These are phyloP conservation scores for Sutorius australiensis DNA, from an alignment of 768 basidiomycete species.

Conservation along the genomic window DNA sequence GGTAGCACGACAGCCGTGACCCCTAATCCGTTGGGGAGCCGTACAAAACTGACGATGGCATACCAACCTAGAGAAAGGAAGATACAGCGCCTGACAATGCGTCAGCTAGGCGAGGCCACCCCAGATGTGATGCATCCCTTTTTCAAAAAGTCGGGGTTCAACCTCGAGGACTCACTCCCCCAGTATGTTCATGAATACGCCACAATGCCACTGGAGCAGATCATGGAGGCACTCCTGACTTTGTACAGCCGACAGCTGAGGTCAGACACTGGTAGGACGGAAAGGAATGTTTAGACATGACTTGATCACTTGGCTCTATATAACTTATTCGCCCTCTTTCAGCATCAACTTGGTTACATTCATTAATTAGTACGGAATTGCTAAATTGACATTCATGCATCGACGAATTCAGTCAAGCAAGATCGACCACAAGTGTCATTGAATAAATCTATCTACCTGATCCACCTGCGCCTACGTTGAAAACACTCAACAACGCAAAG, in stretches of 20 bases:
- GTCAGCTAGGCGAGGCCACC: constrained; percentile 84
- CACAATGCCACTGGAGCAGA: constrained; percentile 75
- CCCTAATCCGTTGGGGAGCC: not conserved
- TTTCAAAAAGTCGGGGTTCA: constrained; percentile 82
- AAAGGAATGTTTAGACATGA: constrained; percentile 11
- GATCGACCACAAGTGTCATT: not conserved
- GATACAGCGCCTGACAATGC: constrained; percentile 79
- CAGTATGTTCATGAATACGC: constrained; percentile 87
- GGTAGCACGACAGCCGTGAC: not conserved
- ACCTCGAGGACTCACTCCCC: constrained; percentile 77
- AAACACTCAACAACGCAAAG: constrained; percentile 90
- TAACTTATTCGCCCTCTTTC: not conserved
- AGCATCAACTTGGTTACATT: not conserved
- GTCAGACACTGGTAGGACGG: constrained; percentile 15
- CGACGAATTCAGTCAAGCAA: not conserved
- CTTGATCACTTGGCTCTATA: not conserved
- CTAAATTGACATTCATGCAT: not conserved
- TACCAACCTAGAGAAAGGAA: constrained; percentile 58
- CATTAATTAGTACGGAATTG: not conserved
- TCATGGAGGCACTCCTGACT: constrained; percentile 75
- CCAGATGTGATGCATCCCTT: constrained; percentile 86
- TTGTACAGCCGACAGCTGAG: constrained; percentile 73
- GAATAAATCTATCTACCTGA: constrained; percentile 29
- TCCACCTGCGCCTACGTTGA: constrained; percentile 51
- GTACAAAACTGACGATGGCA: constrained; percentile 31